Evolutionary conservation across 2,329 filamentous ascomycete species (phyloP).

Genomic region (Dactylellina drechsleri): DNA sequence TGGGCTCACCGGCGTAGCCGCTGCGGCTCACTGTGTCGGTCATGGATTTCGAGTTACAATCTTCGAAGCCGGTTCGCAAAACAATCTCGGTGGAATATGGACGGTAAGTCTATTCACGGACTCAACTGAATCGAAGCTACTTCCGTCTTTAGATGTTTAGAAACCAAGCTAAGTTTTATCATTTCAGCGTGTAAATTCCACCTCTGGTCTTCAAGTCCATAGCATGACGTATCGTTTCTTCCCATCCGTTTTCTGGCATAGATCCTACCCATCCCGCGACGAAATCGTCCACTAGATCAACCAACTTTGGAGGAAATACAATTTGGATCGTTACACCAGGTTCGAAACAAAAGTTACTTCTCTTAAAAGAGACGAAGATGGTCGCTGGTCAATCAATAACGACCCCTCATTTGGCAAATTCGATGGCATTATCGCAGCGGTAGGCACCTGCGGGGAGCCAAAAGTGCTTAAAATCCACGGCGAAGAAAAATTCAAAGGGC

Average conservation of each 20-base stretch:
- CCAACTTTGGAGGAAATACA: conserved; percentile 78
- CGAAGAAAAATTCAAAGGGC: too few species aligned
- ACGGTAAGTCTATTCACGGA: conserved; percentile 71
- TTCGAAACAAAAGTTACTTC: conserved; percentile 77
- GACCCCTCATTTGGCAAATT: conserved; percentile 75
- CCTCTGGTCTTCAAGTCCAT: conserved; percentile 83
- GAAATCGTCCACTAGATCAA: conserved; percentile 79
- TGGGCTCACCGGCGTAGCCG: too few species aligned
- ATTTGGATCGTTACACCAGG: conserved; percentile 74
- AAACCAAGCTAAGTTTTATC: too few species aligned
- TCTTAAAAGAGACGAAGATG: conserved; percentile 74
- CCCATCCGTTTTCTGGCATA: conserved; percentile 77
- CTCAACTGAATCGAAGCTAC: too few species aligned
- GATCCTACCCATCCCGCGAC: conserved; percentile 79
- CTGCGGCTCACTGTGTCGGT: too few species aligned
- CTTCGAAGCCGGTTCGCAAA: conserved; percentile 76
- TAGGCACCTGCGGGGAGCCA: conserved; percentile 72
- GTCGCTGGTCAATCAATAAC: conserved; percentile 79
- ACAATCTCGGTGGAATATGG: conserved; percentile 81
- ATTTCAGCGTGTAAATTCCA: conserved; percentile 67
- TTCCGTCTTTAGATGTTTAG: too few species aligned
- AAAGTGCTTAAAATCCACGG: too few species aligned
- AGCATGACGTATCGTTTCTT: conserved; percentile 89
- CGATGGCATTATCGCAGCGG: conserved; percentile 79
- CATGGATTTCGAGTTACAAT: conserved; percentile 67